phyloP scores from a whole-genome alignment of 768 basidiomycete genomes.

The Auriscalpium microsporum region DNA sequence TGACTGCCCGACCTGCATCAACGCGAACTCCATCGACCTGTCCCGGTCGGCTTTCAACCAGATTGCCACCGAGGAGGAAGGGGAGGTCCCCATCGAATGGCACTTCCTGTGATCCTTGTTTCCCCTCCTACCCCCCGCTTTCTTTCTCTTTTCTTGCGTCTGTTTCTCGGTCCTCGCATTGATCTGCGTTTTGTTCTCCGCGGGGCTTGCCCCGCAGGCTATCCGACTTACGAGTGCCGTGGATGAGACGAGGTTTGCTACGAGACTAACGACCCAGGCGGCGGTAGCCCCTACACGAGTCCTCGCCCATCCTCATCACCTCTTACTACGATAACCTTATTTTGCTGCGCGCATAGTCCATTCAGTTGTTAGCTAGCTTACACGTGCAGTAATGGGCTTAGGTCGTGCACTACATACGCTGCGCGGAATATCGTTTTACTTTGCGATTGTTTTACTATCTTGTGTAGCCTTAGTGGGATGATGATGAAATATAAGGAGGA shows the following conservation, averaged over 20 bases:
- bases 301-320: slow-evolving; percentile 16
- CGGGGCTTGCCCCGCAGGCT: slow-evolving; percentile 12
- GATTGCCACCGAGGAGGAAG: slow-evolving; percentile 36
- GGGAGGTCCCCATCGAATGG: slow-evolving; percentile 50
- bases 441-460: not conserved
- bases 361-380: slow-evolving; percentile 1
- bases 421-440: not conserved
- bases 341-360: slow-evolving; percentile 1
- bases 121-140: not conserved
- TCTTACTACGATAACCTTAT: slow-evolving; percentile 9
- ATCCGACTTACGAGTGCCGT: slow-evolving; percentile 8
- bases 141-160: slow-evolving; percentile 4
- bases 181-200: not conserved
- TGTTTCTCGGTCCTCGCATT: slow-evolving; percentile 3
- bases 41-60: slow-evolving; percentile 58
- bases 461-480: not conserved
- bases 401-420: not conserved
- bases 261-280: slow-evolving; percentile 38
- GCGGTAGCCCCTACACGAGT: slow-evolving; percentile 25
- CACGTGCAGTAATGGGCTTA: not conserved
- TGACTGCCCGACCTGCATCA: slow-evolving; percentile 57
- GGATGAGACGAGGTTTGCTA: slow-evolving; percentile 20
- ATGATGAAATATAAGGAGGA: not conserved
- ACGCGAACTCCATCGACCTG: slow-evolving; percentile 62
- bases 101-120: not conserved